phyloP scores from a whole-genome alignment of 2,329 filamentous ascomycete genomes.

The Pezicula carpinea region DNA sequence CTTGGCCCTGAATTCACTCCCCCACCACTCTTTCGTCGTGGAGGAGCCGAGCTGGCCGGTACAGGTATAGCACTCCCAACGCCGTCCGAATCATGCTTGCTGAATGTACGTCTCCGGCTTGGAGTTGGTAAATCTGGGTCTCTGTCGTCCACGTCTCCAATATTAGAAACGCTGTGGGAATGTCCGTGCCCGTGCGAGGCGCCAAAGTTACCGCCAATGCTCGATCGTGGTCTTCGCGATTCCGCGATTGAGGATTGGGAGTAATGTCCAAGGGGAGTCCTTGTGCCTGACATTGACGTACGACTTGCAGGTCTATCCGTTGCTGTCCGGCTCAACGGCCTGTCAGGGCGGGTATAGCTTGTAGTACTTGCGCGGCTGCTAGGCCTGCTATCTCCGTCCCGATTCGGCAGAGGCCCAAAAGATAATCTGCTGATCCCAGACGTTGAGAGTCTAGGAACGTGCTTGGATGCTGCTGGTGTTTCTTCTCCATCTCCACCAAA shows the following conservation, averaged over 20 bases:
- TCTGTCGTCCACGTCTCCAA: conserved; percentile 24
- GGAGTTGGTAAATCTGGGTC: conserved; percentile 36
- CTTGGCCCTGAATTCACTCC: conserved; percentile 22
- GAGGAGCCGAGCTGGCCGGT: conserved; percentile 34
- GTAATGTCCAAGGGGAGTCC: conserved; percentile 30
- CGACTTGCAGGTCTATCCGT: conserved; percentile 25
- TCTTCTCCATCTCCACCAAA: conserved; percentile 20
- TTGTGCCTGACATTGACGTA: conserved; percentile 26
- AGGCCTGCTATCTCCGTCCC: conserved; percentile 29
- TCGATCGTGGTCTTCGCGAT: conserved; percentile 25
- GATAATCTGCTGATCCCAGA: conserved; percentile 60
- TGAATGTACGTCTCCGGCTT: conserved; percentile 37
- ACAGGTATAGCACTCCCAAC: conserved; percentile 42
- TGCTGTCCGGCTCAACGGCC: conserved; percentile 26
- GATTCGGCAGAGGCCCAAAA: conserved; percentile 56
- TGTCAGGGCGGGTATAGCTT: conserved; percentile 24
- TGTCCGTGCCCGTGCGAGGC: conserved; percentile 27
- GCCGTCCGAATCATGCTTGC: conserved; percentile 34
- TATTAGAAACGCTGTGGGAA: conserved; percentile 29
- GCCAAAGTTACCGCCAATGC: conserved; percentile 25
- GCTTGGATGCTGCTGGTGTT: conserved; percentile 36
- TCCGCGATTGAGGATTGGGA: conserved; percentile 26
- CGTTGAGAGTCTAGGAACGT: conserved; percentile 55
- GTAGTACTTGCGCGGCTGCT: conserved; percentile 25
- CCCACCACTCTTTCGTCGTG: conserved; percentile 46